These are phyloP conservation scores for Suillus occidentalis DNA, from an alignment of 768 basidiomycete species.

Conservation along the genomic window DNA sequence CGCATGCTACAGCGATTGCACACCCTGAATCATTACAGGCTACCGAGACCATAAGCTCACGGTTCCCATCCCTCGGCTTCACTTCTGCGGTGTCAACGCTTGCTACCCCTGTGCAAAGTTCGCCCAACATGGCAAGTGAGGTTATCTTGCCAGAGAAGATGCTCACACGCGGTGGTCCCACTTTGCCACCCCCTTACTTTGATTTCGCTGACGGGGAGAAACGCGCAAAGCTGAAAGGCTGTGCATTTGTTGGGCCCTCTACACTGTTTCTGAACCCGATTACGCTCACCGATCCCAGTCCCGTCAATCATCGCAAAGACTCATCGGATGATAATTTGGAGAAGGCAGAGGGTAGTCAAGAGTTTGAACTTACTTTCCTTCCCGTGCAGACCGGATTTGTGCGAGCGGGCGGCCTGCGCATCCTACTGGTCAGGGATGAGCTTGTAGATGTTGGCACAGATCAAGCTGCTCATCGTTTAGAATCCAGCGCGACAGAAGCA, in stretches of 20 bases:
- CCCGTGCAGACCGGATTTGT: constrained; percentile 60
- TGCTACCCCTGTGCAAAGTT: constrained; percentile 9
- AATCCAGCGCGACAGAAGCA: constrained; percentile 33
- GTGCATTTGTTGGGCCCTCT: constrained; percentile 53
- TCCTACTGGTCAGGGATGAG: constrained; percentile 62
- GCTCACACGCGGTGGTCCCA: constrained; percentile 3
- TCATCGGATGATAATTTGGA: constrained; percentile 15
- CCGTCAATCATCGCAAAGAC: constrained; percentile 9
- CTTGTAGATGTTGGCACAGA: constrained; percentile 36
- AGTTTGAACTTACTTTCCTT: constrained; percentile 66
- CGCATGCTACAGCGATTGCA: constrained; percentile 24
- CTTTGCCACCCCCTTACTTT: constrained; percentile 49
- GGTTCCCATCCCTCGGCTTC: constrained; percentile 10
- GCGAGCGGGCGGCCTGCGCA: constrained; percentile 68
- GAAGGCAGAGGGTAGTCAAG: constrained; percentile 44
- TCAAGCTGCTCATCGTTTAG: constrained; percentile 15
- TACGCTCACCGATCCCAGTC: constrained; percentile 28
- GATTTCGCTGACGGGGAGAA: constrained; percentile 39
- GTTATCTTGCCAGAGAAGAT: constrained; percentile 17
- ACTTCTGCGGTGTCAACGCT: constrained; percentile 7
- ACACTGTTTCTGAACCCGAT: constrained; percentile 45
- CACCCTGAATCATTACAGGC: constrained; percentile 10
- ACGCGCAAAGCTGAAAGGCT: constrained; percentile 29
- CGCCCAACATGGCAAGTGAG: constrained; percentile 8
- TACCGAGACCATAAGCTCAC: constrained; percentile 5